Conservation (phyloP, 2,329 filamentous ascomycete genomes). For the Xylariales sp. region DNA sequence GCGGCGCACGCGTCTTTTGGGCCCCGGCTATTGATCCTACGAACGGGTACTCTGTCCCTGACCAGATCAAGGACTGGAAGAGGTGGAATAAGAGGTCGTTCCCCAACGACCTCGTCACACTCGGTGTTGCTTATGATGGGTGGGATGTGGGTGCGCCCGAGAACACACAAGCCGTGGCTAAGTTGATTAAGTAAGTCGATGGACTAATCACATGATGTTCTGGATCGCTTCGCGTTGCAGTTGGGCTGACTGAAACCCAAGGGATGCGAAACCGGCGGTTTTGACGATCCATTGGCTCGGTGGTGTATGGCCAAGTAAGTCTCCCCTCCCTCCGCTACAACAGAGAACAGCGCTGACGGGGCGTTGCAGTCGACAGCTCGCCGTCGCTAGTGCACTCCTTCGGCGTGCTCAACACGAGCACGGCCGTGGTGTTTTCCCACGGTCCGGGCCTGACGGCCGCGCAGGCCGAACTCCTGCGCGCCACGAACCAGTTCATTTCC, state of each 20-base stretch:
- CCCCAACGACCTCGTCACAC: slow-evolving; percentile 48
- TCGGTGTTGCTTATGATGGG: slow-evolving; percentile 58
- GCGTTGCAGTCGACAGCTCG: slow-evolving; percentile 49
- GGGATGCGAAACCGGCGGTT: slow-evolving; percentile 48
- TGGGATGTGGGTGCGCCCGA: slow-evolving; percentile 47
- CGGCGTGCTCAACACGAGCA: slow-evolving; percentile 56
- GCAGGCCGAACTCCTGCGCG: slow-evolving; percentile 57
- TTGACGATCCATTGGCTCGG: slow-evolving; percentile 59
- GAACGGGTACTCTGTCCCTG: slow-evolving; percentile 48
- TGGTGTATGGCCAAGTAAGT: slow-evolving; percentile 55
- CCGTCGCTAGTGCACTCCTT: slow-evolving; percentile 54
- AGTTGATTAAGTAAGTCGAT: slow-evolving; percentile 49
- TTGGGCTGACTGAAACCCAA: neutral
- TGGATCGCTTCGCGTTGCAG: neutral
- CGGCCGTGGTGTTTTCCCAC: slow-evolving; percentile 65
- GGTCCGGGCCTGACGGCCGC: slow-evolving; percentile 56
- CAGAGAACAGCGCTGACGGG: slow-evolving; percentile 1
- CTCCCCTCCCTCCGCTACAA: neutral
- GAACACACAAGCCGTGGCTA: slow-evolving; percentile 49
- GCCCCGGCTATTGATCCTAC: slow-evolving; percentile 56
- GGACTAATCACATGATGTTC: no score
- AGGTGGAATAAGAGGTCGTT: slow-evolving; percentile 50
- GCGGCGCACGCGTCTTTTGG: slow-evolving; percentile 62
- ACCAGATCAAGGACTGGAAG: slow-evolving; percentile 56
- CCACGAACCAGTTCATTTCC: slow-evolving; percentile 64